Evolutionary conservation across 2,329 filamentous ascomycete species (phyloP).

Genomic region (Dothistroma pini): DNA sequence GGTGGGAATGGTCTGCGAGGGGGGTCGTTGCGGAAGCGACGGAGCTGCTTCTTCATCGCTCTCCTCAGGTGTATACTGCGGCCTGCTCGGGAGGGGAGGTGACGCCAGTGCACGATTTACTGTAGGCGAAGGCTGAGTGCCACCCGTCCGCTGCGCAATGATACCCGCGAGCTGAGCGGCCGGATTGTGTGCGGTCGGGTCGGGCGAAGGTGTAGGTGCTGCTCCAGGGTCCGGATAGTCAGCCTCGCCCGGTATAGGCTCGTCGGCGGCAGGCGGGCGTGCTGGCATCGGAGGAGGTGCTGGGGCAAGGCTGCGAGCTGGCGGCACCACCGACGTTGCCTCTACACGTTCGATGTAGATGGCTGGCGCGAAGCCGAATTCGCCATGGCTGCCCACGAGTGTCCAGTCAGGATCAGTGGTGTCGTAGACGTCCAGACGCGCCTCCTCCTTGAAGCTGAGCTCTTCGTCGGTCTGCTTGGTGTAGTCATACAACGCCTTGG

Average conservation of each 20-base stretch:
- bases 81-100: conserved; percentile 52
- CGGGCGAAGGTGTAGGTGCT: conserved; percentile 43
- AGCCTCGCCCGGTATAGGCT: conserved; percentile 38
- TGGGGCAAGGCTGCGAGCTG: conserved; percentile 21
- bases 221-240: conserved; percentile 44
- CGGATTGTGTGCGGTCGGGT: conserved; percentile 44
- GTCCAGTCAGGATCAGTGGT: conserved; percentile 95
- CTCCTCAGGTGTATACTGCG: conserved; percentile 62
- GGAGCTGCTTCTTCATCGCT: conserved; percentile 64
- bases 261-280: conserved; percentile 37
- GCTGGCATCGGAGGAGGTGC: conserved; percentile 39
- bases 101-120: conserved; percentile 39
- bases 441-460: conserved; percentile 89
- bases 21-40: conserved; percentile 60
- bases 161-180: conserved; percentile 57
- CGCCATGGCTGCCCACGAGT: conserved; percentile 74
- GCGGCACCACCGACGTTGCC: conserved; percentile 43
- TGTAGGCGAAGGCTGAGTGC: conserved; percentile 23
- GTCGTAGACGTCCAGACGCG: conserved; percentile 79
- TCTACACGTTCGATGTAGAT: conserved; percentile 84
- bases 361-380: conserved; percentile 90
- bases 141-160: conserved; percentile 48
- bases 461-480: conserved; percentile 96
- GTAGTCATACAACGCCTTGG: conserved; percentile 97
- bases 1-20: conserved; percentile 44